These are phyloP conservation scores for Symbiodinium natans DNA, from an alignment of 73 alveolate genomes.

Conservation along the genomic window DNA sequence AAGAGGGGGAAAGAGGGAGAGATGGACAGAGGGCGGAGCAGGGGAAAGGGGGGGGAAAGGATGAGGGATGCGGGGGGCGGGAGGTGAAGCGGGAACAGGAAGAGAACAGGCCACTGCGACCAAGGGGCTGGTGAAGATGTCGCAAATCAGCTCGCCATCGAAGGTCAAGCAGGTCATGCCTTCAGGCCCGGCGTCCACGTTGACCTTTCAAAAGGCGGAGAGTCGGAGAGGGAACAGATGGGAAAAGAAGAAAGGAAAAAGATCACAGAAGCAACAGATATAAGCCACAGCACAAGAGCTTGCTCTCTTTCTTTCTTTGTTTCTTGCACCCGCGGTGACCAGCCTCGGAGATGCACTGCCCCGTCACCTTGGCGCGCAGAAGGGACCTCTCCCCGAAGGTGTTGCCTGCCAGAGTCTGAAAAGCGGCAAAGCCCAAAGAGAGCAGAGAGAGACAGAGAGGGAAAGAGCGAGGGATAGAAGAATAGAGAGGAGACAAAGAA, in stretches of 20 bases:
- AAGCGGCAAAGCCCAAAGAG: too few relatives aligned
- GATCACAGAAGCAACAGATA: not conserved
- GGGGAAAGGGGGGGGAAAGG: too few relatives aligned
- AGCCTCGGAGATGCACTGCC: slow-evolving; percentile 78
- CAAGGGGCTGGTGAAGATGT: slow-evolving; percentile 43
- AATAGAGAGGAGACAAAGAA: too few relatives aligned
- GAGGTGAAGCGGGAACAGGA: too few relatives aligned
- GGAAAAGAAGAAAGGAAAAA: too few relatives aligned
- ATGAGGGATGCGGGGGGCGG: too few relatives aligned
- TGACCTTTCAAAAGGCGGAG: slow-evolving; percentile 14
- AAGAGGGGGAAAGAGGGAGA: too few relatives aligned
- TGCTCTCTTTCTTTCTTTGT: not conserved
- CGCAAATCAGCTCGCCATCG: slow-evolving; percentile 65
- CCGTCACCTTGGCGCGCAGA: slow-evolving; percentile 61
- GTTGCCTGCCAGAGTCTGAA: not conserved
- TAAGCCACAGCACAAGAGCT: too few relatives aligned
- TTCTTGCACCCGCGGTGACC: not conserved
- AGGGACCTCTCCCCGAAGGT: slow-evolving; percentile 72
- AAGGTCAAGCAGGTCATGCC: slow-evolving; percentile 56
- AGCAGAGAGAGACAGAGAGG: too few relatives aligned
- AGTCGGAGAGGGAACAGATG: not conserved
- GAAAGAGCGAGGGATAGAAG: too few relatives aligned
- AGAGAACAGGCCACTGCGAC: too few relatives aligned
- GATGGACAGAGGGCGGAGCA: too few relatives aligned
- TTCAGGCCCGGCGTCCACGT: slow-evolving; percentile 63